phyloP scores from a whole-genome alignment of 1,139 yeast species.

The Sugiyamaella castrensis region DNA sequence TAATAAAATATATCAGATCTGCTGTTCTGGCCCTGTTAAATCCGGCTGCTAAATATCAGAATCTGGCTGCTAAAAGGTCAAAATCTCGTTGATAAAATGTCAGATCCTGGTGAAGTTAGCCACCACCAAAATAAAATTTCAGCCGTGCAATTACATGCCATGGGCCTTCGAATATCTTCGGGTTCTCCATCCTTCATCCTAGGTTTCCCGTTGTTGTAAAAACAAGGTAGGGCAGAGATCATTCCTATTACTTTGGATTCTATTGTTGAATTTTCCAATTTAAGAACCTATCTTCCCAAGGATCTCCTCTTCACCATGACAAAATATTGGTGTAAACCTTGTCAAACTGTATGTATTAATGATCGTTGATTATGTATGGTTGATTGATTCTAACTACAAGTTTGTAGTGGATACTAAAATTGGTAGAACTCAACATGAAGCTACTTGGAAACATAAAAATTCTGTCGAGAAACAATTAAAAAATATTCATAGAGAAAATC shows the following conservation, averaged over 20 bases:
- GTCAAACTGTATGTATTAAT: conserved; percentile 40
- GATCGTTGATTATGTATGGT: too few species aligned
- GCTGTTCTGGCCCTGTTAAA: too few species aligned
- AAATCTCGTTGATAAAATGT: too few species aligned
- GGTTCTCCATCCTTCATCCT: too few species aligned
- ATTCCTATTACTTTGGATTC: conserved; percentile 83
- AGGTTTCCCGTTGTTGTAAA: too few species aligned
- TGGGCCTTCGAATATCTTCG: too few species aligned
- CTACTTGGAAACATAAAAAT: conserved; percentile 39
- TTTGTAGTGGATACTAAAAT: conserved; percentile 45
- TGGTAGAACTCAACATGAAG: conserved; percentile 42
- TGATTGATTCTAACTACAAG: conserved; percentile 26
- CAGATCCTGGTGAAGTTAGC: too few species aligned
- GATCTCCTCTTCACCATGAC: conserved; percentile 52
- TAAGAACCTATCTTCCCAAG: conserved; percentile 77
- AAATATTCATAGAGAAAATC: conserved; percentile 37
- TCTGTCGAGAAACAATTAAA: conserved; percentile 33
- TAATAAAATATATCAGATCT: too few species aligned
- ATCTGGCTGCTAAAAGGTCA: too few species aligned
- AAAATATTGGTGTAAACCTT: conserved; percentile 45
- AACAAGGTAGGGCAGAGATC: conserved; percentile 68
- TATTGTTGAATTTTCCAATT: conserved; percentile 69
- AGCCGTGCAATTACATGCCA: too few species aligned
- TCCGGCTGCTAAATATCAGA: too few species aligned
- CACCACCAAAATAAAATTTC: too few species aligned